Evolutionary conservation across 2,329 filamentous ascomycete species (phyloP), one percentile per base, ranked within the genome.

Genomic region (Alternaria dauci): DNA sequence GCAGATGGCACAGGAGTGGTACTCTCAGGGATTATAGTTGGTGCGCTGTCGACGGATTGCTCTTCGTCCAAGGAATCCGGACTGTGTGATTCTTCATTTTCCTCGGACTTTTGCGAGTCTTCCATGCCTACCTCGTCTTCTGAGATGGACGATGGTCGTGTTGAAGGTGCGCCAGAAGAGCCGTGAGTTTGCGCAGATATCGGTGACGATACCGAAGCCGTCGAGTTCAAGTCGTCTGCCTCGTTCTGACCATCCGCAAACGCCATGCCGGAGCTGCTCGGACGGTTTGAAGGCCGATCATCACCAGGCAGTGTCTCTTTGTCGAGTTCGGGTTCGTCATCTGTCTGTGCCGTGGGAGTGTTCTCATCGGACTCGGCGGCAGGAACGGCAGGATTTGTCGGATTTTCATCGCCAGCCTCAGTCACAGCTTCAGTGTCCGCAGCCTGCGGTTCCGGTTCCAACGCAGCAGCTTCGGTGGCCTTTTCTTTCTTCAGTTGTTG

Each of bases 201-300:
- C 36, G 77, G 77, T 20, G 77, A 79, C 26, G 71, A 78, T 48
- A 77, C 69, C 20, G 76, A 78, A 38, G 65, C 72, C 39, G 76
- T 66, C 28, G 76, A 78, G 52, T 75, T 71, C 46, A 74, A 60
- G 61, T 78, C 76, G 54, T 79, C 77, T 12, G 66, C 60, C 62
- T 78, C 76, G 23, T 66, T 53, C 36, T 72, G 76, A 52, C 62
- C 71, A 36, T 54, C 66, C 26, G 87, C 83, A 58, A 88, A 80
- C 28, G 82, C 84, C 60, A 87, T 82, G 12, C 81, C 86, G 39
- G 87, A 87, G 68, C 88, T 88, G 25, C 70, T 67, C 23, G 59
- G 57, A 8, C 62, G 52, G 16, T 57, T 26, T 14, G 62, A 51
- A 8, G 62, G 52, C 41, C 43, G 55, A 39, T 67, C 63, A 28